phyloP scores from a whole-genome alignment of 2,329 filamentous ascomycete species.

The Ciborinia camelliae region DNA sequence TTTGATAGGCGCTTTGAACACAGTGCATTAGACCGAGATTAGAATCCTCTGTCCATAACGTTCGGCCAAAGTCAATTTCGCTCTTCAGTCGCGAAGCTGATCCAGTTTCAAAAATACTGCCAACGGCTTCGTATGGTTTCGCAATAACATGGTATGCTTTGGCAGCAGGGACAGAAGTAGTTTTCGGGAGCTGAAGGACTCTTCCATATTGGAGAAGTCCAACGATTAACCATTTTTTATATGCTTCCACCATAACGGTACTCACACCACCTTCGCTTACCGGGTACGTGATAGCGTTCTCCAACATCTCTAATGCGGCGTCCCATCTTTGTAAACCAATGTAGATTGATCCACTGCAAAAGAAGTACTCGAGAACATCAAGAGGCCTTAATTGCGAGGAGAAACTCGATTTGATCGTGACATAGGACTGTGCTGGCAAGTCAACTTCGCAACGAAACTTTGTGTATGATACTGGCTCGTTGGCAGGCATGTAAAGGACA shows the following conservation, averaged over 20 bases:
- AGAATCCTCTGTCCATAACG: conserved; percentile 66
- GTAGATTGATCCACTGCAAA: conserved; percentile 62
- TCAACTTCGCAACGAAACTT: conserved; percentile 46
- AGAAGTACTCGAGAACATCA: conserved; percentile 64
- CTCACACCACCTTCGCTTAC: conserved; percentile 60
- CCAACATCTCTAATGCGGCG: conserved; percentile 59
- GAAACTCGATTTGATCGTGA: conserved; percentile 57
- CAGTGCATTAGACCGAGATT: conserved; percentile 70
- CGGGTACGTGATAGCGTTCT: conserved; percentile 65
- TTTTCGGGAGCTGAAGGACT: conserved; percentile 52
- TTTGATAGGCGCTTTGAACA: conserved; percentile 67
- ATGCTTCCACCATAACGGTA: conserved; percentile 80
- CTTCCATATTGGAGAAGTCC: conserved; percentile 68
- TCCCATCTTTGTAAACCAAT: conserved; percentile 59
- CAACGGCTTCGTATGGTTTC: conserved; percentile 69
- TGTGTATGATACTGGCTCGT: conserved; percentile 36
- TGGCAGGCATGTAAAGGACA: conserved; percentile 62
- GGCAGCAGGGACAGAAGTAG: conserved; percentile 50
- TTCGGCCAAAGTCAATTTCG: conserved; percentile 58
- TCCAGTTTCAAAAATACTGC: conserved; percentile 61
- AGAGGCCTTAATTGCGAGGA: conserved; percentile 50
- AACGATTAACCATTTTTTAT: conserved; percentile 86
- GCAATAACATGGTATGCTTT: conserved; percentile 57
- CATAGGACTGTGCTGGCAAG: conserved; percentile 52
- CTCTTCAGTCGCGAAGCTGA: conserved; percentile 57